Conservation (phyloP, 805 yeast genomes). For the Kodamaea lidongshanica region DNA sequence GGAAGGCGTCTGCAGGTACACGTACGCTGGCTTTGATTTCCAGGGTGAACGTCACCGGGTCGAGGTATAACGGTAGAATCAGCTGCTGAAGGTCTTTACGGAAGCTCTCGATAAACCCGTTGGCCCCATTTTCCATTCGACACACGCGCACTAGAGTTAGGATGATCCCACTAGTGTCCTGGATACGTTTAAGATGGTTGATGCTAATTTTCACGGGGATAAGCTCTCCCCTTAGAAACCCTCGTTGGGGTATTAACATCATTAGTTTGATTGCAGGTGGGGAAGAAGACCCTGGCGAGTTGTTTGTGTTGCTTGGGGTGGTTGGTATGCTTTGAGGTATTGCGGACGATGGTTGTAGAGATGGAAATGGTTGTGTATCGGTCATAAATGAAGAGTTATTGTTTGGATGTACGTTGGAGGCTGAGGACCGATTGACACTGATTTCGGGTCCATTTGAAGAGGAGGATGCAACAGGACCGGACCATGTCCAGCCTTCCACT, state of each 20-base stretch:
- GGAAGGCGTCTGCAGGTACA: slow-evolving; percentile 81
- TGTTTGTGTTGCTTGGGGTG: slow-evolving; percentile 6
- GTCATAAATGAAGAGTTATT: no score
- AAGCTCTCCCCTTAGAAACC: slow-evolving; percentile 72
- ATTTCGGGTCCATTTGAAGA: no score
- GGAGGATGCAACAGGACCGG: no score
- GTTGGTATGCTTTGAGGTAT: slow-evolving; percentile 6
- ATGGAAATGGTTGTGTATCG: slow-evolving; percentile 21
- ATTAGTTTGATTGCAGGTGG: slow-evolving; percentile 26
- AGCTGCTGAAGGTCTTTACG: slow-evolving; percentile 79
- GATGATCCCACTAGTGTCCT: slow-evolving; percentile 66
- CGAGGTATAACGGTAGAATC: slow-evolving; percentile 71
- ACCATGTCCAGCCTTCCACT: no score
- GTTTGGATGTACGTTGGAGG: no score
- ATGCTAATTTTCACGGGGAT: slow-evolving; percentile 66
- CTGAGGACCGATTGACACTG: no score
- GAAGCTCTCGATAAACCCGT: slow-evolving; percentile 61
- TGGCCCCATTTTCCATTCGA: slow-evolving; percentile 52
- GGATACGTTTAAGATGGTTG: slow-evolving; percentile 64
- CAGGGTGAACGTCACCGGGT: slow-evolving; percentile 53
- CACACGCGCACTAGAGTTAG: slow-evolving; percentile 78
- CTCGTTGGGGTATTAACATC: slow-evolving; percentile 47
- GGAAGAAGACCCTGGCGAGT: slow-evolving; percentile 7
- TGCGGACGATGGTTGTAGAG: slow-evolving; percentile 28
- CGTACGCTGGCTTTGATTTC: slow-evolving; percentile 57